A percentile compares a stretch with the other conserved stretches of the same genome.
These are phyloP conservation scores for Theileria equi DNA, from an alignment of 169 alveolate genomes.

Conservation along the genomic window DNA sequence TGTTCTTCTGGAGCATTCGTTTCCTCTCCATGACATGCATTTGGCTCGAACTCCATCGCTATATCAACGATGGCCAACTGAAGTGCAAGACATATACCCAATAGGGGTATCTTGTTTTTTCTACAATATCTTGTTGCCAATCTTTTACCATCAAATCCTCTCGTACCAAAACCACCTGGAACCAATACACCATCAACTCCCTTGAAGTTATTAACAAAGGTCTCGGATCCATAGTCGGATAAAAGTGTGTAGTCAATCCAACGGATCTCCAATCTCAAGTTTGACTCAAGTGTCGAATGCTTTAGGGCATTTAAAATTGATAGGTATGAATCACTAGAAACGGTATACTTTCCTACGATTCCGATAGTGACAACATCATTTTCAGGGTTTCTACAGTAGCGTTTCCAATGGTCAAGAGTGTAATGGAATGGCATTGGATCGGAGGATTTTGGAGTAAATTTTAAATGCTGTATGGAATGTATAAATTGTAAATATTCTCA, in stretches of 20 bases:
- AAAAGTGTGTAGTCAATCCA: conserved; percentile 74
- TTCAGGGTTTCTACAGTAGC: conserved; percentile 49
- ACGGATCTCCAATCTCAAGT: conserved; percentile 64
- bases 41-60: conserved; percentile 76
- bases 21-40: conserved; percentile 78
- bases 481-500: neutral
- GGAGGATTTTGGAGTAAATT: conserved; percentile 15
- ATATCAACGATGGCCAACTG: conserved; percentile 87
- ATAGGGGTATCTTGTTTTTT: conserved; percentile 78
- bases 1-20: conserved; percentile 44
- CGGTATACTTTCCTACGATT: conserved; percentile 91
- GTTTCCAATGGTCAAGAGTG: conserved; percentile 66
- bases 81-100: conserved; percentile 94
- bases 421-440: conserved; percentile 44
- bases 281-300: conserved; percentile 88
- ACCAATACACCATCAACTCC: conserved; percentile 86
- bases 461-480: conserved; percentile 8
- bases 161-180: conserved; percentile 94
- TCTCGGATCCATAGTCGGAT: neutral
- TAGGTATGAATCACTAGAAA: conserved; percentile 88
- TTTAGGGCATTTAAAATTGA: conserved; percentile 89
- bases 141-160: conserved; percentile 90
- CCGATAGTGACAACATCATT: conserved; percentile 77
- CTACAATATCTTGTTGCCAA: conserved; percentile 87
- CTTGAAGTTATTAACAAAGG: conserved; percentile 74